These are phyloP conservation scores for Arctium minus DNA, from an alignment of 129 eudicot genomes.

Conservation along the genomic window DNA sequence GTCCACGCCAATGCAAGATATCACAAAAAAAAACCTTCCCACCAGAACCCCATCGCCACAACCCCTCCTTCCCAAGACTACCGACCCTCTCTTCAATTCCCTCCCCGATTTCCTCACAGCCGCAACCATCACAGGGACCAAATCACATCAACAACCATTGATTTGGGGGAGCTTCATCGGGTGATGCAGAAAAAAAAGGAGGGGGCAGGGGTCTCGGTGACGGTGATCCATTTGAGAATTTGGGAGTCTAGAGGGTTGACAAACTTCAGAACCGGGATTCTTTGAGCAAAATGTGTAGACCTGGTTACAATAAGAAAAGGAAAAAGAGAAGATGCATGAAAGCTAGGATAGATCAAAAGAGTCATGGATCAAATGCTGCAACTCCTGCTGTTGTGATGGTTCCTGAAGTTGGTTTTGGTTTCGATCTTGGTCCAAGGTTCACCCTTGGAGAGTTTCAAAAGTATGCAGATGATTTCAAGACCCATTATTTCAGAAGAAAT, in stretches of 20 bases:
- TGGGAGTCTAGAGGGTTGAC: conserved; percentile 65
- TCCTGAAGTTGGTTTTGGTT: conserved; percentile 64
- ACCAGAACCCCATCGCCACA: too few relatives aligned
- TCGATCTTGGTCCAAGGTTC: conserved; percentile 93
- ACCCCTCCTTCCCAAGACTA: too few relatives aligned
- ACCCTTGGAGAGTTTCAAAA: conserved; percentile 77
- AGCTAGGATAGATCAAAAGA: conserved; percentile 41
- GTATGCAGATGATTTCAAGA: conserved; percentile 81
- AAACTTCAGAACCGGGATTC: conserved; percentile 86
- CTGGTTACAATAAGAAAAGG: conserved; percentile 53
- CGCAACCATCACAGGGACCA: too few relatives aligned
- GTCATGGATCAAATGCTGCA: conserved; percentile 34
- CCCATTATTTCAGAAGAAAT: conserved; percentile 59
- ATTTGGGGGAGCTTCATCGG: too few relatives aligned
- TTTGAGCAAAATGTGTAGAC: conserved; percentile 42
- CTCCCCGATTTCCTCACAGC: too few relatives aligned
- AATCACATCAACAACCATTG: too few relatives aligned
- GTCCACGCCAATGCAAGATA: too few relatives aligned
- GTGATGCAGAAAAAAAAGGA: too few relatives aligned
- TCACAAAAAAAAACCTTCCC: too few relatives aligned
- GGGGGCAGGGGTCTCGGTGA: too few relatives aligned
- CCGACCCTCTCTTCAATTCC: too few relatives aligned
- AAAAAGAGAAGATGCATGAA: conserved; percentile 73
- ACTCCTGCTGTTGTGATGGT: conserved; percentile 36
- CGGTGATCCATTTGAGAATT: too few relatives aligned